These are phyloP conservation scores for Tolypocladium tundrense DNA, from an alignment of 2,329 filamentous ascomycete species.

Conservation along the genomic window DNA sequence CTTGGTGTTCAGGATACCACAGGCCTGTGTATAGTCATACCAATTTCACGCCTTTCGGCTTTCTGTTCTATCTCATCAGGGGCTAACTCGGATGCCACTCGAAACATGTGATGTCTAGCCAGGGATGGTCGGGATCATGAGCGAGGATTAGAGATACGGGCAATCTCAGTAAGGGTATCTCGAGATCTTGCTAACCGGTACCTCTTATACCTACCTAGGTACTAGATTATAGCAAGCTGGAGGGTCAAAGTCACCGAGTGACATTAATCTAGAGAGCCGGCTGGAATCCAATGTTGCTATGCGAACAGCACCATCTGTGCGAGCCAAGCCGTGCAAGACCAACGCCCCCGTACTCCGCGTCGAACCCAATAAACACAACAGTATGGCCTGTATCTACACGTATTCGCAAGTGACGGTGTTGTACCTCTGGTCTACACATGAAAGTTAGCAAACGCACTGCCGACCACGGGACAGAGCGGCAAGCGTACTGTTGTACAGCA, in stretches of 20 bases:
- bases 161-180: too few relatives aligned
- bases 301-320: neutral
- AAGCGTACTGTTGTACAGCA: constrained; percentile 30
- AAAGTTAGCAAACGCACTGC: constrained; percentile 8
- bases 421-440: constrained; percentile 23
- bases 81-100: neutral
- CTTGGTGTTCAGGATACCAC: constrained; percentile 26
- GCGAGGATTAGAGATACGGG: too few relatives aligned
- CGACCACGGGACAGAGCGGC: neutral
- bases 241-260: neutral
- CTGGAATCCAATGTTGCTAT: neutral
- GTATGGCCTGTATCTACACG: constrained; percentile 13
- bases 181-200: too few relatives aligned
- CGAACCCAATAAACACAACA: neutral
- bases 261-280: too few relatives aligned
- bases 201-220: too few relatives aligned
- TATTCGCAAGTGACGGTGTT: constrained; percentile 32
- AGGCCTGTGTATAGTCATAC: constrained; percentile 1
- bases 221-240: neutral
- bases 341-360: neutral
- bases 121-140: too few relatives aligned
- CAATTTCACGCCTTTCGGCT: neutral
- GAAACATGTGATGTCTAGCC: neutral
- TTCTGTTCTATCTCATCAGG: neutral
- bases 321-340: neutral